Base-by-base conservation (phyloP, 768 basidiomycete genomes). In the Hericium rajendrae region DNA sequence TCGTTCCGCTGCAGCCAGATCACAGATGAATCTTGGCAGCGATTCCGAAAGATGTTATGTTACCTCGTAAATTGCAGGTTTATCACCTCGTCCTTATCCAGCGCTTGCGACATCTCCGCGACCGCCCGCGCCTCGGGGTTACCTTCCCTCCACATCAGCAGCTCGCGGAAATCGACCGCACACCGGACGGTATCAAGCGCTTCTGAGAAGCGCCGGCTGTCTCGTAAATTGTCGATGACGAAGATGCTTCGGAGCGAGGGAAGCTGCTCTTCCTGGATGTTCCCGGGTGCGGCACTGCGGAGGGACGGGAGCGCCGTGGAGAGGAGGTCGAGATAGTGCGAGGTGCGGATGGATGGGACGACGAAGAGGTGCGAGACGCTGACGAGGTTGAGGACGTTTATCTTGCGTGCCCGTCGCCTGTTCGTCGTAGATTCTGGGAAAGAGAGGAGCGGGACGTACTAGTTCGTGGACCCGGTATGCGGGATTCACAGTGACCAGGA, bases 11-110 rank as follows among this genome's bases (percentile, higher is more conserved):
- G 60, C 48, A 52, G 41, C 24, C 49, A 15, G n/a, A 18, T 41
- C 22, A 28, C 37, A 62, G 32, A 9, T 32, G 32, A 32, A 8
- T 32, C 28, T 32, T 32, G 8, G 32, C 32, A 32, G 6, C 4
- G 32, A 32, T 10, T 32, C 9, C 9, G 32, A 32, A 32, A 32
- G 32, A 32, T 32, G 6, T 32, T 1, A 32, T 9, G 69, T 11
- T 59, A 87, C 88, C 88, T 91, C 37, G 90, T 92, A 65, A 91
- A 93, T 65, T 93, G 90, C 57, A 93, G 63, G 64, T 90, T 93
- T 51, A 91, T 83, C 4, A 91, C 75, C 28, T 92, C 90, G 57
- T 88, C 82, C 43, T 80, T 78, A 6, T 75, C 54, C 55, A 85
- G 64, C 2, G 73, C 72, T 18, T 60, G 58, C 39, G 65, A 64